Conservation (phyloP, 495 filamentous ascomycete species). For the Tetracladium marchalianum region DNA sequence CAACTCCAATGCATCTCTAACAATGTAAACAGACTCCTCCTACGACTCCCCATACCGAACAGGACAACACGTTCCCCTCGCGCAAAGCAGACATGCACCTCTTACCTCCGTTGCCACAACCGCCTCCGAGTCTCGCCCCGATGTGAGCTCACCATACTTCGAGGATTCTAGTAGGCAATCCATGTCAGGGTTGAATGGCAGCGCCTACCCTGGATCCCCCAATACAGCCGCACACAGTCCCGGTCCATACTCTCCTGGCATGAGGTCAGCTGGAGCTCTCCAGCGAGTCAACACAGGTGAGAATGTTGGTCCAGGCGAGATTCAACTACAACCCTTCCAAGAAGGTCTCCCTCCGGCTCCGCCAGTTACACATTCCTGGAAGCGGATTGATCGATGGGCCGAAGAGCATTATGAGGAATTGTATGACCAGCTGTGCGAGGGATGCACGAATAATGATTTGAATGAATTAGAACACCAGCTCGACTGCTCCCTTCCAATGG, state of each 20-base stretch:
- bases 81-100: constrained; percentile 56
- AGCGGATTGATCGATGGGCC: constrained; percentile 84
- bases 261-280: constrained; percentile 61
- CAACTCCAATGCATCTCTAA: constrained; percentile 19
- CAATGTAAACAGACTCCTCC: constrained; percentile 52
- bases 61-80: constrained; percentile 69
- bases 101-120: constrained; percentile 72
- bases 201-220: constrained; percentile 32
- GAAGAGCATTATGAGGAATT: constrained; percentile 94
- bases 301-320: constrained; percentile 63
- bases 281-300: constrained; percentile 49
- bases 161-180: constrained; percentile 54
- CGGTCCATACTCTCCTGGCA: constrained; percentile 59
- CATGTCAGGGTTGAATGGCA: constrained; percentile 36
- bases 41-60: constrained; percentile 82
- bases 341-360: constrained; percentile 87
- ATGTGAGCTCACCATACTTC: constrained; percentile 62
- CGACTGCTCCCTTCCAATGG: constrained; percentile 87
- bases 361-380: constrained; percentile 82
- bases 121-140: constrained; percentile 65
- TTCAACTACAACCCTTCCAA: constrained; percentile 93
- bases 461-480: constrained; percentile 95
- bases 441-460: constrained; percentile 85
- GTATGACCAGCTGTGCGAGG: constrained; percentile 84
- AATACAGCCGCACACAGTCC: constrained; percentile 55